Evolutionary conservation across 2,329 filamentous ascomycete genomes (phyloP).

Genomic region (Colletotrichum australisinense): DNA sequence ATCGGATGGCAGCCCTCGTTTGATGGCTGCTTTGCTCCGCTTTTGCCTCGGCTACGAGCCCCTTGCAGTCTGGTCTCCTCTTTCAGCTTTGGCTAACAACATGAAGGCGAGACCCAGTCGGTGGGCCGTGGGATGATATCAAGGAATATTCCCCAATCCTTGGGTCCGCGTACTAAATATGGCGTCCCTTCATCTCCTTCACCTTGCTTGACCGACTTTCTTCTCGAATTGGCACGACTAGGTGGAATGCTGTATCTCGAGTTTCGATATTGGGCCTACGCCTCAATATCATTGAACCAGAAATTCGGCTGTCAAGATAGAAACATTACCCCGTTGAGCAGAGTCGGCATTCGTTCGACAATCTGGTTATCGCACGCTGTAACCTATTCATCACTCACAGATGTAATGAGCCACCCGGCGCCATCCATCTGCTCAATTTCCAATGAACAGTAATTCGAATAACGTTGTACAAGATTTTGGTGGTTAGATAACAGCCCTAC

Average conservation of each 20-base stretch:
- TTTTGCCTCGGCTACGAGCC: slow-evolving; percentile 5
- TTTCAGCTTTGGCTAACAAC: neutral
- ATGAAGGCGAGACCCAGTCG: neutral
- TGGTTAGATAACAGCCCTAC: neutral
- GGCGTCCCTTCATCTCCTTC: slow-evolving; percentile 23
- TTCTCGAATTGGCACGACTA: neutral
- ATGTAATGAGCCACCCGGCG: neutral
- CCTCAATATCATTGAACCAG: neutral
- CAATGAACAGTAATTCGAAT: neutral
- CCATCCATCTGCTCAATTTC: neutral
- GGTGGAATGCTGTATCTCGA: neutral
- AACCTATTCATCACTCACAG: neutral
- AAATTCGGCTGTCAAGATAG: neutral
- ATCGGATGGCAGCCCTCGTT: slow-evolving; percentile 1
- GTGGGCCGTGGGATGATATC: neutral
- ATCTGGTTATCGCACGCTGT: neutral
- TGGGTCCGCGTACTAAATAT: slow-evolving; percentile 3
- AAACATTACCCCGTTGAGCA: neutral
- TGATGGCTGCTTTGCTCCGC: neutral
- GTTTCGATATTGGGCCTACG: neutral
- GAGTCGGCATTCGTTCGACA: neutral
- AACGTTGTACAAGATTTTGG: neutral
- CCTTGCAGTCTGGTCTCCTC: neutral
- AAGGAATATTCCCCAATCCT: slow-evolving; percentile 5
- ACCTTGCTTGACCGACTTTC: neutral